Evolutionary conservation across 225 moss, liverwort and hornwort species (phyloP), one percentile per base, ranked within the genome.

Genomic region (Pseudisothecium myosuroides): DNA sequence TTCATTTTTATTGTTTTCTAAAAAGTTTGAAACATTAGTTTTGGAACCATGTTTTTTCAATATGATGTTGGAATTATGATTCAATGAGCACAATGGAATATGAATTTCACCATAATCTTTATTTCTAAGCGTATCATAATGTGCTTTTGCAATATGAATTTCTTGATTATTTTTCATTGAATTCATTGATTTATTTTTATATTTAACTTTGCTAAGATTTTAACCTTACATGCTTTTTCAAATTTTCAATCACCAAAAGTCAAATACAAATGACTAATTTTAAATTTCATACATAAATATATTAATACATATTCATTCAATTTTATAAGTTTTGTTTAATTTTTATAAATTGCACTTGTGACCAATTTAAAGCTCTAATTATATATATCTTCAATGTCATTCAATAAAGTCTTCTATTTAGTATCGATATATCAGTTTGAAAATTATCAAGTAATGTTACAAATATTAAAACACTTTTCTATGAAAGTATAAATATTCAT

Each of bases 241-340:
- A 55, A 80, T n/a, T 11, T 58, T 79, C 17, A 27, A 79, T 17
- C 0, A 56, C 10, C 17, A 2, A 56, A 26, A 79, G 15, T 27
- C 3, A 4, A 56, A 26, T 79, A n/a, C 4, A 79, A 79, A 26
- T n/a, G 9, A n/a, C 1, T 27, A 14, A 16, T 37, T 78, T n/a
- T 24, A 26, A n/a, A 79, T 7, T 27, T 39, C 1, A 24, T 15
- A 11, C 1, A n/a, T 11, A 37, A 0, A 37, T 16, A 14, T 24
- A 10, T 4, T 14, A 24, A 54, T 36, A 19, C 5, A 9, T 9
- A 76, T 23, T 36, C 1, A 76, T 54, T 36, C 12, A 50, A 21
- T 34, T 54, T 23, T 36, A 9, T 5, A 5, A 23, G 0, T 36
- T 36, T 14, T 9, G 0, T 6, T 14, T 3, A 9, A 6, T 36